Conservation (phyloP, 495 filamentous ascomycete genomes). For the Glonium stellatum region DNA sequence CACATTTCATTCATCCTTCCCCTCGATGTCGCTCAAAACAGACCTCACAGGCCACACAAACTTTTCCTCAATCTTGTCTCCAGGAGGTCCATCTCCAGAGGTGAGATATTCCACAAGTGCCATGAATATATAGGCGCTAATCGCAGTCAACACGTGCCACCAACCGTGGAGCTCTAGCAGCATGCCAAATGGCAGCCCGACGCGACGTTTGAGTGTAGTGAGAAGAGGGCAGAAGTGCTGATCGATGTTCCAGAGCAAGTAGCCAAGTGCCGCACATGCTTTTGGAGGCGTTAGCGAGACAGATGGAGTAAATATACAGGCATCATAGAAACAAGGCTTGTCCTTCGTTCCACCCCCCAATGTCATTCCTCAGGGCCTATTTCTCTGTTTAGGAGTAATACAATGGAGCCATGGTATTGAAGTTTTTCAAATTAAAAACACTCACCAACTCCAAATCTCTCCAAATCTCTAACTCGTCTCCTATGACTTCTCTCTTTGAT, state of each 20-base stretch:
- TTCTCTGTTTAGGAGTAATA: too few relatives aligned
- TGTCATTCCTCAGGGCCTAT: too few relatives aligned
- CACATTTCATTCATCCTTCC: slow-evolving; percentile 1
- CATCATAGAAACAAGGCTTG: too few relatives aligned
- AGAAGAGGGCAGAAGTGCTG: slow-evolving; percentile 39
- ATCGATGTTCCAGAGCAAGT: slow-evolving; percentile 47
- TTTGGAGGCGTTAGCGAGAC: not conserved
- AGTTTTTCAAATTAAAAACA: not conserved
- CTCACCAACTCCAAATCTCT: slow-evolving; percentile 25
- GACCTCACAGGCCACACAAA: slow-evolving; percentile 23
- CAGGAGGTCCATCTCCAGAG: slow-evolving; percentile 15
- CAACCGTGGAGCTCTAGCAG: slow-evolving; percentile 54
- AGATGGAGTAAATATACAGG: not conserved
- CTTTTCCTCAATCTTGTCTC: slow-evolving; percentile 18
- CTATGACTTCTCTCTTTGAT: slow-evolving; percentile 8
- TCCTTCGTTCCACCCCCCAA: too few relatives aligned
- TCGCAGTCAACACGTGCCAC: slow-evolving; percentile 41
- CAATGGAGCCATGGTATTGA: too few relatives aligned
- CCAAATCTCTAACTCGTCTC: slow-evolving; percentile 14
- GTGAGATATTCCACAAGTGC: slow-evolving; percentile 31
- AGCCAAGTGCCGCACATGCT: slow-evolving; percentile 28
- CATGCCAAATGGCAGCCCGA: slow-evolving; percentile 49
- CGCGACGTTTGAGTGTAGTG: slow-evolving; percentile 30
- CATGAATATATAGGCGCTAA: slow-evolving; percentile 40
- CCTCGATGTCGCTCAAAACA: slow-evolving; percentile 17